Conservation (phyloP, 352 stramenopile species). For the Globisporangium lucens region DNA sequence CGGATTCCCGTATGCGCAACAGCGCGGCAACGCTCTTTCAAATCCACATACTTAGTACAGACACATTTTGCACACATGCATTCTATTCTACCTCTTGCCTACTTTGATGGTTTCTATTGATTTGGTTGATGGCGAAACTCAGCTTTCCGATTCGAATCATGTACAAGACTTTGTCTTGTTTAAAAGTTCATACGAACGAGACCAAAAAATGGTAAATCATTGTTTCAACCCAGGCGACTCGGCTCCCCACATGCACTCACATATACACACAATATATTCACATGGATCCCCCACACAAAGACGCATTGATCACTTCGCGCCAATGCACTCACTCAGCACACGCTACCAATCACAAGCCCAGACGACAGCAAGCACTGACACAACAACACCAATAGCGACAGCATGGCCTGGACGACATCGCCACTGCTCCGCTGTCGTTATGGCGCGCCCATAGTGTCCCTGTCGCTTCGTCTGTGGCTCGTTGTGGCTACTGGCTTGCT, state of each 20-base stretch:
- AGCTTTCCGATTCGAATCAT: slow-evolving; percentile 60
- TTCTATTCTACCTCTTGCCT: neutral
- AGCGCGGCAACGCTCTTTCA: neutral
- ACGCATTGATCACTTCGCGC: neutral
- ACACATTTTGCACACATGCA: neutral
- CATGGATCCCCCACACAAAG: neutral
- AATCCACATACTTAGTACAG: neutral
- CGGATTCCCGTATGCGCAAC: neutral
- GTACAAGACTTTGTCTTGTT: slow-evolving; percentile 19
- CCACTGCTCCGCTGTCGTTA: no score
- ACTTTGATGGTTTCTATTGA: neutral
- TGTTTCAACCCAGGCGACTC: slow-evolving; percentile 21
- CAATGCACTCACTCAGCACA: neutral
- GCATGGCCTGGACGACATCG: neutral
- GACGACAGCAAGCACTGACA: neutral
- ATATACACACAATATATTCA: neutral
- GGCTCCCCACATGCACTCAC: slow-evolving; percentile 9
- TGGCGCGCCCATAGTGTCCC: neutral
- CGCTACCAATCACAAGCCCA: neutral
- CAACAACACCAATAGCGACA: neutral
- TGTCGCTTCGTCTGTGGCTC: neutral
- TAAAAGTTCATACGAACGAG: slow-evolving; percentile 54
- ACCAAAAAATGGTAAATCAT: slow-evolving; percentile 70
- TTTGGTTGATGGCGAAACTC: slow-evolving; percentile 32
- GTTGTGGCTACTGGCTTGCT: neutral